phyloP scores from a whole-genome alignment of 345 rosid genomes.

The Corchorus capsularis region DNA sequence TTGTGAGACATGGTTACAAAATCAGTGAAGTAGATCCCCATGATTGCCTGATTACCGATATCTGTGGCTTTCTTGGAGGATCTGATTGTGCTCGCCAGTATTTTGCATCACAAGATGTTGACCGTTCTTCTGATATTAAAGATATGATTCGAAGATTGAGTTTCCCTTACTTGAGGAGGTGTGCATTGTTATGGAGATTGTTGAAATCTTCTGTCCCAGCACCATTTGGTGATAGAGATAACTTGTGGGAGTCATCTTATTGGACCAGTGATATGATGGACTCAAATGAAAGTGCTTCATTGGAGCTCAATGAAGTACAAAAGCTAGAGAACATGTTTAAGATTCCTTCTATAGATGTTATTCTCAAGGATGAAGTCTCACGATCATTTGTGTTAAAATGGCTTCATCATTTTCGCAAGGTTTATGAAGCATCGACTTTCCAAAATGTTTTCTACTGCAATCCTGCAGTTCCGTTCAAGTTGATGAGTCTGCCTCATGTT shows the following conservation, averaged over 20 bases:
- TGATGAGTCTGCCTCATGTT: conserved; percentile 76
- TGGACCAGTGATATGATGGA: conserved; percentile 38
- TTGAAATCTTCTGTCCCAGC: conserved; percentile 53
- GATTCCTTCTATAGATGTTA: conserved; percentile 62
- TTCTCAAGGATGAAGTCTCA: conserved; percentile 53
- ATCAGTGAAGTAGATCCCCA: conserved; percentile 31
- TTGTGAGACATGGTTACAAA: conserved; percentile 36
- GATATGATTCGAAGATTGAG: conserved; percentile 57
- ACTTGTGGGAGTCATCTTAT: conserved; percentile 37
- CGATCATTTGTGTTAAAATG: conserved; percentile 57
- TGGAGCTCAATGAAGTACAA: conserved; percentile 62
- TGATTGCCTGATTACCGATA: conserved; percentile 57
- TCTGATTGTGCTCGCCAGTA: conserved; percentile 46
- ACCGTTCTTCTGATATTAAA: conserved; percentile 47
- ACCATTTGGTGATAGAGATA: conserved; percentile 50
- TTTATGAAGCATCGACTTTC: conserved; percentile 37
- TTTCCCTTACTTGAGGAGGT: conserved; percentile 90
- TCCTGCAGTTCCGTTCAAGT: conserved; percentile 77
- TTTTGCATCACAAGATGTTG: conserved; percentile 55
- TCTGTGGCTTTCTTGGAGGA: conserved; percentile 50
- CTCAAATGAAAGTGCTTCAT: conserved; percentile 27
- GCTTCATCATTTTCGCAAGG: conserved; percentile 62
- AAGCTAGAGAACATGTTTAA: conserved; percentile 74
- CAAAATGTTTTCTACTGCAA: conserved; percentile 43
- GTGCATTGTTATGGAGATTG: conserved; percentile 87